Evolutionary conservation across 192 early-diverging fungal genomes (phyloP).

Genomic region (Lobulomyces angularis): DNA sequence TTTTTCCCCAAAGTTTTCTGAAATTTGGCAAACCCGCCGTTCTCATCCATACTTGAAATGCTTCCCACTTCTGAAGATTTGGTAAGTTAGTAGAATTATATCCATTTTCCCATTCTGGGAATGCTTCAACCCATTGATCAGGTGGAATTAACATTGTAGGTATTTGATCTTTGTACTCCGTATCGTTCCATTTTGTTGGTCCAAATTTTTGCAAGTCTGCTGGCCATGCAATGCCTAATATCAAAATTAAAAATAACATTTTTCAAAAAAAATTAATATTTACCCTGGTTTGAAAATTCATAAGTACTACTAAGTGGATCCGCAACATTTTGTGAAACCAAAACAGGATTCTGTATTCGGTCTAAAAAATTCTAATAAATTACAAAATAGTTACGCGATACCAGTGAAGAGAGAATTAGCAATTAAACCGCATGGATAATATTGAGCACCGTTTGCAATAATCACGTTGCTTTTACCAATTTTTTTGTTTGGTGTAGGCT

Average conservation of each 20-base stretch:
- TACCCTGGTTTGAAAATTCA: too few species aligned
- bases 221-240: slow-evolving; percentile 78
- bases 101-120: slow-evolving; percentile 34
- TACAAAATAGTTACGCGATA: slow-evolving; percentile 12
- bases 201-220: slow-evolving; percentile 64
- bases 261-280: too few species aligned
- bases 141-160: slow-evolving; percentile 57
- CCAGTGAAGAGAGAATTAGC: slow-evolving; percentile 97
- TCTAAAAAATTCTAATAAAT: neutral
- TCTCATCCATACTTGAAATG: slow-evolving; percentile 98
- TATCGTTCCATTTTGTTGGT: slow-evolving; percentile 18
- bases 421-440: slow-evolving; percentile 96
- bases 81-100: slow-evolving; percentile 44
- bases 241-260: too few species aligned
- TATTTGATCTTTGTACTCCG: slow-evolving; percentile 20
- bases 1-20: slow-evolving; percentile 83
- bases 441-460: slow-evolving; percentile 18
- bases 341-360: neutral
- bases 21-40: slow-evolving; percentile 91
- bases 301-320: too few species aligned
- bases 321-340: too few species aligned
- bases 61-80: slow-evolving; percentile 56
- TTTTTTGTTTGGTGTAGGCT: too few species aligned
- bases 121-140: slow-evolving; percentile 67
- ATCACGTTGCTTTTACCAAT: slow-evolving; percentile 5